Evolutionary conservation across 73 alveolate genomes (phyloP), one percentile per base, ranked within the genome.

Genomic region (Blepharisma japonicum): DNA sequence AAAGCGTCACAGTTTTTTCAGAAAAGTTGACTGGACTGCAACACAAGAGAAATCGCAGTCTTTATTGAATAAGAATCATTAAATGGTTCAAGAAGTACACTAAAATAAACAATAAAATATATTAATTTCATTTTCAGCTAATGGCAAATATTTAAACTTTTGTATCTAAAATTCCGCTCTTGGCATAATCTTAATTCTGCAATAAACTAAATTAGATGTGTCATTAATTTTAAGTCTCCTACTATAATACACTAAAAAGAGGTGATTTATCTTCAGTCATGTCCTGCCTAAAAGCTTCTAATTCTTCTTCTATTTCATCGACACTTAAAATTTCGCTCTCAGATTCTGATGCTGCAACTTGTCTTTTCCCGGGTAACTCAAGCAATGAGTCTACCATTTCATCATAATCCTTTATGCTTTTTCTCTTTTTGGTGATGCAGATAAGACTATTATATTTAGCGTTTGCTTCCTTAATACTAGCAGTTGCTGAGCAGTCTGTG

Each of bases 1-100:
- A 9, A 77, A 82, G 55, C 49, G 72, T 7, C 94, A 86, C 50
- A 68, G 53, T 25, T 54, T 78, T 55, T 86, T 82, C 68, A 53
- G 56, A 6, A 83, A 74, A 7, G 5, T 81, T 8, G n/a, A 42
- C 32, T 81, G 88, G 88, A 18, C 11, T 32, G 42, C 42, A 1
- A 32, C 42, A 32, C 42, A 32, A 32, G 42, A 32, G 42, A 32
- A 32, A 32, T 32, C 42, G 42, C 42, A 32, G 42, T 32, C 42
- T 32, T 32, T 32, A 32, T 32, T 32, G 42, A 32, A 32, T 32
- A 32, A 32, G 42, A 32, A 32, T 32, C 42, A 32, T 32, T 32
- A 32, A 32, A 32, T 32, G 42, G 3, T 32, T 32, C 42, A 32
- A 32, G 0, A 32, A 32, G 42, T 32, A 32, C 42, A 32, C 42